These are phyloP conservation scores for Eremochloa ophiuroides DNA, from an alignment of 176 grass and related monocot genomes.

Conservation along the genomic window DNA sequence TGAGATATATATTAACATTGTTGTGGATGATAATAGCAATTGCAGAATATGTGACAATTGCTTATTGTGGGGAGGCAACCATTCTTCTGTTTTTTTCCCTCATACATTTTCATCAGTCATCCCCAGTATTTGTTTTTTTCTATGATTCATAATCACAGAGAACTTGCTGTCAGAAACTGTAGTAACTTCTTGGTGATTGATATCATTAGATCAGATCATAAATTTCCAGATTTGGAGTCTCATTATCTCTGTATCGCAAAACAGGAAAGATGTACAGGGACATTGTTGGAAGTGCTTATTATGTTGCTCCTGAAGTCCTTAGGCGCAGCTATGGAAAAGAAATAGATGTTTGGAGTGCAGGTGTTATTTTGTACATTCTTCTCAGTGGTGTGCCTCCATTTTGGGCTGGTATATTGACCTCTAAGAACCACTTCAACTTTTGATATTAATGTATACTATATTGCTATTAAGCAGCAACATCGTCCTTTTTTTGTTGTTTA, in stretches of 20 bases:
- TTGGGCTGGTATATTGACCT: slow-evolving; percentile 75
- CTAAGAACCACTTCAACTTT: slow-evolving; percentile 7
- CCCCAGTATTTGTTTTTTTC: not conserved
- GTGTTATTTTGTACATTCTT: slow-evolving; percentile 97
- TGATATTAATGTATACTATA: slow-evolving; percentile 20
- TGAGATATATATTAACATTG: not conserved
- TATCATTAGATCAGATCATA: not conserved
- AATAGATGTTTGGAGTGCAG: slow-evolving; percentile 92
- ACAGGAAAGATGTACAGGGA: slow-evolving; percentile 89
- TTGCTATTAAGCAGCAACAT: slow-evolving; percentile 18
- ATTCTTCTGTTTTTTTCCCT: slow-evolving; percentile 5
- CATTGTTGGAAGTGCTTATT: slow-evolving; percentile 95
- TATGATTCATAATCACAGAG: not conserved
- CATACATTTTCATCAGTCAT: slow-evolving; percentile 7
- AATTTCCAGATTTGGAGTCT: not conserved
- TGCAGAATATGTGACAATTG: not conserved
- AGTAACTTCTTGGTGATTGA: not conserved
- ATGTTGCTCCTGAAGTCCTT: slow-evolving; percentile 91
- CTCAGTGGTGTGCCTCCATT: slow-evolving; percentile 97
- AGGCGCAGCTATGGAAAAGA: slow-evolving; percentile 82
- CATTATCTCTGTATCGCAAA: slow-evolving; percentile 8
- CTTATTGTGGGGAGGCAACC: not conserved
- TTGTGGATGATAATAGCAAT: not conserved
- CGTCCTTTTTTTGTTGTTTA: slow-evolving; percentile 6
- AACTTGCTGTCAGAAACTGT: not conserved